Percentiles rank a stretch among this genome's conserved stretches.
Conservation (phyloP, 2,329 filamentous ascomycete genomes). For the Aschersonia sp. region DNA sequence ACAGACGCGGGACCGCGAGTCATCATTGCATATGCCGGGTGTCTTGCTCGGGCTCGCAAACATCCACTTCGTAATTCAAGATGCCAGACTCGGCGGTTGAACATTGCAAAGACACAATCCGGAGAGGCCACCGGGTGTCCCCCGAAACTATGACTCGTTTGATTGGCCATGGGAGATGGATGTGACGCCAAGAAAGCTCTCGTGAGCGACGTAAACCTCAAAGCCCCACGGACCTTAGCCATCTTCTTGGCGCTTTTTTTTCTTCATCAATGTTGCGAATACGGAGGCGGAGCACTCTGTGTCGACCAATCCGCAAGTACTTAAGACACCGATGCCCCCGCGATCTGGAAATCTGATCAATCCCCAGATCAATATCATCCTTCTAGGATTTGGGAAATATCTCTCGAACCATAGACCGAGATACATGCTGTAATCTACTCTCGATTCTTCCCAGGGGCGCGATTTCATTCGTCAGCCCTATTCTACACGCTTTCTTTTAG, state of each 20-base stretch:
- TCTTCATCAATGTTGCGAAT: neutral
- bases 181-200: constrained; percentile 1
- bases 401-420: neutral
- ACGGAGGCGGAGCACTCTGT: neutral
- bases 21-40: too few species aligned
- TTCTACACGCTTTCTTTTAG: neutral
- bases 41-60: too few species aligned
- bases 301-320: neutral
- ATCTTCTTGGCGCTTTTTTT: constrained; percentile 2
- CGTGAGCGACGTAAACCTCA: neutral
- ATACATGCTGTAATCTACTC: too few species aligned
- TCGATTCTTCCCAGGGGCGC: too few species aligned
- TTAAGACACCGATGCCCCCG: constrained; percentile 1
- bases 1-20: too few species aligned
- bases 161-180: neutral
- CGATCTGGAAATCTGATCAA: neutral
- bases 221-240: neutral
- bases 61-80: too few species aligned
- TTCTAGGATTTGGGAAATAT: neutral
- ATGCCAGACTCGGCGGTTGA: too few species aligned
- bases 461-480: too few species aligned
- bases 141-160: neutral
- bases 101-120: neutral
- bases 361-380: neutral
- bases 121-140: neutral